Percentiles rank a stretch among this genome's conserved stretches.
phyloP scores from a whole-genome alignment of 306 rosid genomes.

The Erythrophleum fordii region DNA sequence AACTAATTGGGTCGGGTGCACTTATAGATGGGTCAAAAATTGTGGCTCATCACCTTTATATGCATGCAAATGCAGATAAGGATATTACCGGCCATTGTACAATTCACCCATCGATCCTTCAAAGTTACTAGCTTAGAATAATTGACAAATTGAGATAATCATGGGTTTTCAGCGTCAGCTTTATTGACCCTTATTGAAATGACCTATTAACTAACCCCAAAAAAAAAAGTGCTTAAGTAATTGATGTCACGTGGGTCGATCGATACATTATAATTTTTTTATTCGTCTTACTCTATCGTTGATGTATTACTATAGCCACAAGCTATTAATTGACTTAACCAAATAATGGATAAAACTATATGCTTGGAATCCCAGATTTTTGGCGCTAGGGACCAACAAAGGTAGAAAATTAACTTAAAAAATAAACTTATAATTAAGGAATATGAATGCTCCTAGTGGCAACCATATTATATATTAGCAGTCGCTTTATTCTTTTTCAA shows the following conservation, averaged over 20 bases:
- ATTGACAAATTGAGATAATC: background rate
- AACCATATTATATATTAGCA: background rate
- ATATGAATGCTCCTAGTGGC: background rate
- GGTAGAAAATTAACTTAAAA: background rate
- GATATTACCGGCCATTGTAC: background rate
- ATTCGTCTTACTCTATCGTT: background rate
- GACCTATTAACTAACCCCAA: background rate
- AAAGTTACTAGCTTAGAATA: background rate
- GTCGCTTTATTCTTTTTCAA: background rate
- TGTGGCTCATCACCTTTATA: conserved; percentile 25
- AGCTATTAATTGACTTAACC: background rate
- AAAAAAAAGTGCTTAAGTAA: background rate
- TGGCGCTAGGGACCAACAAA: background rate
- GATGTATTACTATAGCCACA: conserved; percentile 1
- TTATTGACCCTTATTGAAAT: background rate
- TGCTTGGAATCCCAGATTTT: conserved; percentile 9
- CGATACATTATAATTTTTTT: background rate
- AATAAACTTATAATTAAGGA: background rate
- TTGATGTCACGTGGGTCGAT: conserved; percentile 23
- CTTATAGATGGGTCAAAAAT: conserved; percentile 33
- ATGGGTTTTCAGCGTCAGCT: background rate
- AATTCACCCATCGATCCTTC: background rate
- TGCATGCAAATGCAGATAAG: background rate
- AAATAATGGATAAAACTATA: conserved; percentile 1
- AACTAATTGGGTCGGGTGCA: background rate